These are phyloP conservation scores for Aspergillus fumigatus DNA, from an alignment of 2,329 filamentous ascomycete genomes.

Conservation along the genomic window DNA sequence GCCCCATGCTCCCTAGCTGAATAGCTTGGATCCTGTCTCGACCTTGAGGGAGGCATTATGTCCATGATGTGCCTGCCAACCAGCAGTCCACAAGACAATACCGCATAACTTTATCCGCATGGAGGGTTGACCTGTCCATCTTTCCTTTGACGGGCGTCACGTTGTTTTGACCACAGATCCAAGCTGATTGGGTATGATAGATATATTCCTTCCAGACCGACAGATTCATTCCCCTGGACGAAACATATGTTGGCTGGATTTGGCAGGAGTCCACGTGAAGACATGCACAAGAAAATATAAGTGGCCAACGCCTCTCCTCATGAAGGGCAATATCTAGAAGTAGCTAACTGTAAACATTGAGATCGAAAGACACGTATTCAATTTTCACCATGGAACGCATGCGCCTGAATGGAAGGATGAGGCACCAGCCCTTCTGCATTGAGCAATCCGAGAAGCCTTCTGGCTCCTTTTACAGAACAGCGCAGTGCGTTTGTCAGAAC, in stretches of 20 bases:
- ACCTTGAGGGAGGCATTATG: not conserved
- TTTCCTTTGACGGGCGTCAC: not conserved
- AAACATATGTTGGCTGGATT: not conserved
- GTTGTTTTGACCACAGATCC: not conserved
- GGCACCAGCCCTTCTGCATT: not conserved
- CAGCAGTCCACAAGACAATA: not conserved
- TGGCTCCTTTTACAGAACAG: not conserved
- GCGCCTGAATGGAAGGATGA: not conserved
- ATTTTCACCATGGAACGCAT: not conserved
- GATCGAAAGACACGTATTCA: not conserved
- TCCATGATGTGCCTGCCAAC: not conserved
- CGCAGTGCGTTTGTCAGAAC: not conserved
- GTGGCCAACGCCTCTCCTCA: not conserved
- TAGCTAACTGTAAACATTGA: not conserved
- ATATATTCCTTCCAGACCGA: not conserved
- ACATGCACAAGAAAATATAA: not conserved
- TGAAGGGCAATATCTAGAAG: not conserved
- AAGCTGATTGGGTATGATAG: not conserved
- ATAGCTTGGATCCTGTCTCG: not conserved
- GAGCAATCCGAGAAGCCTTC: not conserved
- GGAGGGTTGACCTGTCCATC: not conserved
- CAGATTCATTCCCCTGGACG: not conserved
- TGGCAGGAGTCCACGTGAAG: not conserved
- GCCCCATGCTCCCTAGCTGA: not conserved
- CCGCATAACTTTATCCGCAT: not conserved